Evolutionary conservation across 768 basidiomycete species (phyloP), one percentile per base, ranked within the genome.

Genomic region (Kwoniella sp.): DNA sequence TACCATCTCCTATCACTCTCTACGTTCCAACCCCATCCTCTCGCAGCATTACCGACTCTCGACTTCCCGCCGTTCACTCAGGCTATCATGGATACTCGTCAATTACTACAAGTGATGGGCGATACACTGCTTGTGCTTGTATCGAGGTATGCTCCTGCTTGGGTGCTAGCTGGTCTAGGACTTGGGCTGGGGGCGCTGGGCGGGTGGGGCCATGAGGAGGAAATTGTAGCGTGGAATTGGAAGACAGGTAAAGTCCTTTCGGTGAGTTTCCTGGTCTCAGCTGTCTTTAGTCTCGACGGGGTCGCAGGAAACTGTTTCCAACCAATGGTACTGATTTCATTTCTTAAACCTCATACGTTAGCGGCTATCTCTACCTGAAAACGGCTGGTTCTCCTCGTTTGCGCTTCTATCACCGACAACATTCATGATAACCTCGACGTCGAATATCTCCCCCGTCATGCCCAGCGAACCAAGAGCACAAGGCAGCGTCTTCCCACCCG

Each of bases 181-280:
- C 58, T 68, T 30, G 65, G 50, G 9, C 47, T 70, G 22, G 55
- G 52, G 15, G 65, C 47, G 6, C 27, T 68, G 44, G 63, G 58
- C 8, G 65, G 58, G 7, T 80, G 50, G 24, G 66, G 67, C 24
- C 73, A 61, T 49, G 69, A 75, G 19, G 84, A 82, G 29, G 84
- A 86, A 67, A 73, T 88, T 13, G 78, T 84, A 24, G 79, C 87
- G 22, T 89, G 87, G 87, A 83, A 89, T 58, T 89, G 88, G 88
- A 85, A 84, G 71, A 86, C 84, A 3, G 86, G 86, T 6, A 68
- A 75, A 10, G 72, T 81, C 7, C 73, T 85, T 68, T 62, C 84
- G 65, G 88, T 89, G 69, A 81, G 85, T 80, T 6, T 33, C 33
- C n/a, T n/a, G 22, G 17, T 12, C 13, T 3, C 26, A 12, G 49